These are phyloP conservation scores for Populus nigra DNA, from an alignment of 345 rosid species.

Conservation along the genomic window DNA sequence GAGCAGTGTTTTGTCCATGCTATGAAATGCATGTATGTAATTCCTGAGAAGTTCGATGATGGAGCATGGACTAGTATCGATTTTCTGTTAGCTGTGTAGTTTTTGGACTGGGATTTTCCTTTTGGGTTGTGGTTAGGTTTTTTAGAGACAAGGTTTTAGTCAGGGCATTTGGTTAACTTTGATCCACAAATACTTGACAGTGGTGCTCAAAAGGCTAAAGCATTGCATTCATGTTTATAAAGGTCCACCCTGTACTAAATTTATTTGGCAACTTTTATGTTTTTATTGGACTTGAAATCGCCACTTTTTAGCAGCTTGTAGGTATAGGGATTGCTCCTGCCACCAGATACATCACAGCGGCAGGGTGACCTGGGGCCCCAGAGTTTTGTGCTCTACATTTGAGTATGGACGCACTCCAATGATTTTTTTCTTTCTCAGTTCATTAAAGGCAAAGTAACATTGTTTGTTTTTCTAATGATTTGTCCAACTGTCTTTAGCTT, in stretches of 20 bases:
- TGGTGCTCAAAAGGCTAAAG: neutral
- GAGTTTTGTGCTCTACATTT: neutral
- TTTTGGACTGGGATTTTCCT: neutral
- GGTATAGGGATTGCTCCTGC: neutral
- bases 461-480: slow-evolving; percentile 15
- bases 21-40: neutral
- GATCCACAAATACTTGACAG: neutral
- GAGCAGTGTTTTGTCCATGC: neutral
- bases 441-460: neutral
- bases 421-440: neutral
- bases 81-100: neutral
- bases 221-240: neutral
- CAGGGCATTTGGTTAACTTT: neutral
- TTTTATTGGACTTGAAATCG: neutral
- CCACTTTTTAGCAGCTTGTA: slow-evolving; percentile 5
- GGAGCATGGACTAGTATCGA: slow-evolving; percentile 8
- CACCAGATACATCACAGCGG: neutral
- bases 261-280: neutral
- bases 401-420: slow-evolving; percentile 6
- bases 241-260: neutral
- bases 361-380: neutral
- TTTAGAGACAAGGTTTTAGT: neutral
- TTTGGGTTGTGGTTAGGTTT: neutral
- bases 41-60: neutral
- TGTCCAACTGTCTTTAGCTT: slow-evolving; percentile 13